Base-by-base conservation (phyloP, 1,284 basidiomycete species). In the Marasmius oreades region DNA sequence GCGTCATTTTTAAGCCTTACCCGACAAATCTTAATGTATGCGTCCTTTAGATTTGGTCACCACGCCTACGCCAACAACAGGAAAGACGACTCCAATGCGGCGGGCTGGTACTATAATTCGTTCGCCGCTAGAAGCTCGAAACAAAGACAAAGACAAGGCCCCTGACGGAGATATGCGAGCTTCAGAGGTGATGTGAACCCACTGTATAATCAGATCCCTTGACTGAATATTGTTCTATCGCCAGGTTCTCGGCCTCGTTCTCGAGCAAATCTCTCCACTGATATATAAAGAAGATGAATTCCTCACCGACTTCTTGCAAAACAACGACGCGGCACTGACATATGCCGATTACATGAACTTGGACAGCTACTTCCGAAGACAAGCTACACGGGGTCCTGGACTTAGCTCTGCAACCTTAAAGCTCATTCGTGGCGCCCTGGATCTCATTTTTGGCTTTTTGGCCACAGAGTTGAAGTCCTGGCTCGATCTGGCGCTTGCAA, bases 301-400 rank as follows among this genome's bases (percentile, higher is more conserved):
- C 71, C 86, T 98, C 60, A 83, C 88, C 8, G 92, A 95, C 63
- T 95, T 98, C 69, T 75, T 99, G 45, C 94, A 96, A 67, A 90
- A 97, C 67, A 89, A 91, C 61, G 93, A 96, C 65, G 84, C 86
- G 45, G 86, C 86, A 23, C 79, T 93, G 18, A 98, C 96, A 0
- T 99, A 95, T 71, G 96, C 96, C 8, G 96, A 98, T 72, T 95
- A 97, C 66, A 93, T 95, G 85, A 86, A 88, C 50, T 75, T 99
- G 59, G 96, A 98, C 68, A 92, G 88, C 55, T 98, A 97, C 73
- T 98, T 98, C 77, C 81, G 92, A 23, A 80, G 95, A 37, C 91
- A 97, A 65, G 96, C 96, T 2, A 80, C 89, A 8, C 78, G 89
- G n/a, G 78, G 82, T 47, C 78, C 81, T 14, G 86, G 84, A 1